phyloP scores from a whole-genome alignment of 352 stramenopile genomes.

The Phytopythium aichiense region DNA sequence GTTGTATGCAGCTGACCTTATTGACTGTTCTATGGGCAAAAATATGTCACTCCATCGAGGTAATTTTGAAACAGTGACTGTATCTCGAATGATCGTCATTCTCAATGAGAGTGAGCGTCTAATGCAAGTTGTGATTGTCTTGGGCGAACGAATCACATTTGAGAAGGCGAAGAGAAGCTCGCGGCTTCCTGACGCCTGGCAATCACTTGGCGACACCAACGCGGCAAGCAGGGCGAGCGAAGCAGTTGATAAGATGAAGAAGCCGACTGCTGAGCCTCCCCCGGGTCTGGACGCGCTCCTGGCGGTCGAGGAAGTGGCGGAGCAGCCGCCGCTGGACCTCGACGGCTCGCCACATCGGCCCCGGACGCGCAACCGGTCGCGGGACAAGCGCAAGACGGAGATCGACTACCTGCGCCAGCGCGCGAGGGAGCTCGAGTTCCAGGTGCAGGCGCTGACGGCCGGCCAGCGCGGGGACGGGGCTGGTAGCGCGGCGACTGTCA shows the following conservation, averaged over 20 bases:
- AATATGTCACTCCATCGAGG: neutral
- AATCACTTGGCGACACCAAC: no score
- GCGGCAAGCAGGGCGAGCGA: no score
- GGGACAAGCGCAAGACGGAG: constrained; percentile 3
- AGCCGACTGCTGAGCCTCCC: neutral
- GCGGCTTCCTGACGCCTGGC: no score
- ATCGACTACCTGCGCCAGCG: constrained; percentile 1
- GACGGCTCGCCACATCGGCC: neutral
- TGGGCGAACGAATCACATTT: no score
- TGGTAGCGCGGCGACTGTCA: neutral
- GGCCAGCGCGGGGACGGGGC: neutral
- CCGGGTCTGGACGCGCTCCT: neutral
- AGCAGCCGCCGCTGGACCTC: neutral
- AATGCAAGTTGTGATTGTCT: no score
- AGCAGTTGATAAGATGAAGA: no score
- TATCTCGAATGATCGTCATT: neutral
- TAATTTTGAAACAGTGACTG: neutral
- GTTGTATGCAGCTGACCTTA: neutral
- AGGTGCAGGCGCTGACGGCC: neutral
- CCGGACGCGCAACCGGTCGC: neutral
- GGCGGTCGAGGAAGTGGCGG: neutral
- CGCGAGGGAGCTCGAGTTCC: constrained; percentile 5
- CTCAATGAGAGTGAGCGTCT: no score
- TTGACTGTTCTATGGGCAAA: neutral
- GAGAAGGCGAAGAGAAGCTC: no score